Percentiles rank a stretch among this genome's conserved stretches.
Conservation (phyloP, 75 land plant genomes). For the Cunninghamia lanceolata region DNA sequence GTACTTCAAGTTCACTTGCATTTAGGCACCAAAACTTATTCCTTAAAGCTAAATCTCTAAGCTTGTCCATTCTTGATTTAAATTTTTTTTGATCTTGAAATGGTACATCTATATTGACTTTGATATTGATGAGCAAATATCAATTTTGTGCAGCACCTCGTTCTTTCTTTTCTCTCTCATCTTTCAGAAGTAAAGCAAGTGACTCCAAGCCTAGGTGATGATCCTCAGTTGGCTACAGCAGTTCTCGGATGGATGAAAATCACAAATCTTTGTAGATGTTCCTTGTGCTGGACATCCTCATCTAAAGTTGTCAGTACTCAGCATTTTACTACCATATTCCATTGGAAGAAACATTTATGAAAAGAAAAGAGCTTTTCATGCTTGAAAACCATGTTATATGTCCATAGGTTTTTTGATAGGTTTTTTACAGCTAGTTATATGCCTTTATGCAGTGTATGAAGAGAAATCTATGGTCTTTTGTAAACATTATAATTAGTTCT, state of each 20-base stretch:
- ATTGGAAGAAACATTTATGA: neutral
- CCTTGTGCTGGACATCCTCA: neutral
- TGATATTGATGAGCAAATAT: neutral
- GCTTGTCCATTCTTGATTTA: neutral
- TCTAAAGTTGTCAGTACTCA: neutral
- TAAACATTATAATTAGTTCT: neutral
- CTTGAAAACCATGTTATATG: neutral
- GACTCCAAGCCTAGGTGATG: conserved; percentile 62
- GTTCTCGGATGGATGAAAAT: neutral
- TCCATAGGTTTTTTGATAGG: neutral
- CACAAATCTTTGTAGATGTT: neutral
- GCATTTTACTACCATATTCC: neutral
- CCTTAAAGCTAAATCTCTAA: neutral
- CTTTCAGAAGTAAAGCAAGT: conserved; percentile 82
- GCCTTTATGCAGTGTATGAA: neutral
- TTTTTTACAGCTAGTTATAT: neutral
- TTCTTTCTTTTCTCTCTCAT: conserved; percentile 85
- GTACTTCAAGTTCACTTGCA: neutral
- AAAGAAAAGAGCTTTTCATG: neutral
- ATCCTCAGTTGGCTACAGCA: neutral
- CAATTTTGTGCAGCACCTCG: conserved; percentile 48
- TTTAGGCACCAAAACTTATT: neutral
- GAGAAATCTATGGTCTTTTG: neutral
- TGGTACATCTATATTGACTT: neutral
- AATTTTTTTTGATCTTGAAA: neutral